Conservation (phyloP, 345 rosid species). For the Zanthoxylum bungeanum region DNA sequence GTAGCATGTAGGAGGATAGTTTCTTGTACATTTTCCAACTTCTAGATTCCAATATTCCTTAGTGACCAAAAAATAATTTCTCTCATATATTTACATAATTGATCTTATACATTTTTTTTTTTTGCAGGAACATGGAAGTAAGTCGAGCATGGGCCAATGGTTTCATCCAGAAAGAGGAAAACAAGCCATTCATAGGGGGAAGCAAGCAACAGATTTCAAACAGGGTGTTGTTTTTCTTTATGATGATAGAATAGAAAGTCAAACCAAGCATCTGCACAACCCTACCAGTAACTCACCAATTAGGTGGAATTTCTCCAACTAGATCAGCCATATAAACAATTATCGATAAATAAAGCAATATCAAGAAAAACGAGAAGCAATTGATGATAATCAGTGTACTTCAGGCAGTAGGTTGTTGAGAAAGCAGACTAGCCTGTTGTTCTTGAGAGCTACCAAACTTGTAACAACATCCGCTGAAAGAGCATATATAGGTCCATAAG, state of each 20-base stretch:
- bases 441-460: constrained; percentile 74
- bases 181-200: not conserved
- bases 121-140: not conserved
- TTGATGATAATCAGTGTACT: not conserved
- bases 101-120: too few relatives aligned
- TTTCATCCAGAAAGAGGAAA: not conserved
- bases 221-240: not conserved
- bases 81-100: not conserved
- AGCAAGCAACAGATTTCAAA: not conserved
- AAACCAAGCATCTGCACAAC: not conserved
- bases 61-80: not conserved
- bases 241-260: not conserved
- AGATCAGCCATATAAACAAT: not conserved
- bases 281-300: not conserved
- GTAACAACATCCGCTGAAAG: constrained; percentile 86
- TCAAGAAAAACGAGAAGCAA: not conserved
- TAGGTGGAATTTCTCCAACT: not conserved
- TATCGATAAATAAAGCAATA: not conserved
- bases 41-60: not conserved
- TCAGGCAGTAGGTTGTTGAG: not conserved
- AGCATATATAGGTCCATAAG: constrained; percentile 92
- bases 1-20: not conserved
- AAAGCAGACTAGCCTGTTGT: constrained; percentile 55
- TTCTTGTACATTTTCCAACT: not conserved
- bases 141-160: not conserved